Evolutionary conservation across 768 basidiomycete species (phyloP).

Genomic region (Auricularia auricula-judae): DNA sequence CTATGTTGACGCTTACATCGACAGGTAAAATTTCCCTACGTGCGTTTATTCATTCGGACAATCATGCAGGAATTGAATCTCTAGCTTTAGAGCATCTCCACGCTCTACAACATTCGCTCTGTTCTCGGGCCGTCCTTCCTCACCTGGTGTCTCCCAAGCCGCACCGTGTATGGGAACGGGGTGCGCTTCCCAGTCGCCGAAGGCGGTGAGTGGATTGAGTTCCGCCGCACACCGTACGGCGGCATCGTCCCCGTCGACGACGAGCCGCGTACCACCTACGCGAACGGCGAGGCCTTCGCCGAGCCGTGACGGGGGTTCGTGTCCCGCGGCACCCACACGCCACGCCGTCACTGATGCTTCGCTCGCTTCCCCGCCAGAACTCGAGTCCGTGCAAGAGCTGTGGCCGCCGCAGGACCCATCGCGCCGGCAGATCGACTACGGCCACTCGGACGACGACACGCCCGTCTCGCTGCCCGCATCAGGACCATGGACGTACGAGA

Average conservation of each 20-base stretch:
- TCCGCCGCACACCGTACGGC: constrained; percentile 15
- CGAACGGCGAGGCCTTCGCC: neutral
- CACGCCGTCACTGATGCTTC: neutral
- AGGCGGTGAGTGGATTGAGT: constrained; percentile 62
- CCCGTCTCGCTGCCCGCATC: constrained; percentile 40
- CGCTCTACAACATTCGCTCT: constrained; percentile 57
- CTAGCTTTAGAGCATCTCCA: constrained; percentile 56
- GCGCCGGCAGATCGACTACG: constrained; percentile 14
- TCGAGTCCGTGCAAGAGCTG: constrained; percentile 18
- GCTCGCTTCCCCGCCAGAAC: constrained; percentile 3
- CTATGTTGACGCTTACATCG: constrained; percentile 1
- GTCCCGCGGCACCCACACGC: constrained; percentile 1
- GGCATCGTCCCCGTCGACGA: constrained; percentile 6
- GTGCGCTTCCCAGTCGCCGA: constrained; percentile 63
- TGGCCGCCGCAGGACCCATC: constrained; percentile 75
- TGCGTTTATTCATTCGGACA: constrained; percentile 25
- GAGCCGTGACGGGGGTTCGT: constrained; percentile 3
- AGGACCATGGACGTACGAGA: constrained; percentile 77
- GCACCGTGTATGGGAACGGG: constrained; percentile 52
- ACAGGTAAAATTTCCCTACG: constrained; percentile 89
- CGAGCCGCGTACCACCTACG: neutral
- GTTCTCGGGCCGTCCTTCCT: constrained; percentile 67
- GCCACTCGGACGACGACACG: constrained; percentile 17
- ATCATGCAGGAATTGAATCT: neutral
- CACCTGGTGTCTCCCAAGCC: constrained; percentile 77